These are phyloP conservation scores for Omphalea diandra DNA, from an alignment of 441 rosid genomes.

Conservation along the genomic window DNA sequence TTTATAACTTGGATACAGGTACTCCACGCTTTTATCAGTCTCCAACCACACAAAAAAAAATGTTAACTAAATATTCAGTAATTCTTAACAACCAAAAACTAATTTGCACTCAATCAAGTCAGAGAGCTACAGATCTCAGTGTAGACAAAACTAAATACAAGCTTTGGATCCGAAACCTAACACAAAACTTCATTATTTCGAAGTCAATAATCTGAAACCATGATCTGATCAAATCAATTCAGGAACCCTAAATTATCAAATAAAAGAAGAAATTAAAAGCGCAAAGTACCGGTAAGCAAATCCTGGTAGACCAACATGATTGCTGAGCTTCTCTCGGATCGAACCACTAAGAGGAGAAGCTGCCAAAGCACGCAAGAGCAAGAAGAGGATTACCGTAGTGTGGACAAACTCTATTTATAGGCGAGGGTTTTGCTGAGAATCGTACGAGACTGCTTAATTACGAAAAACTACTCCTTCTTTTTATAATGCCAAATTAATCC, in stretches of 20 bases:
- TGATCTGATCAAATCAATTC: conserved; percentile 27
- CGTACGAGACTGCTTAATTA: conserved; percentile 11
- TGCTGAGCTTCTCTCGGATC: conserved; percentile 34
- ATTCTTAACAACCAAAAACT: no score
- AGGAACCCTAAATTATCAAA: not conserved
- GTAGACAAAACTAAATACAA: not conserved
- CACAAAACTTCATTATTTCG: not conserved
- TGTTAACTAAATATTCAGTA: no score
- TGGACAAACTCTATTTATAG: conserved; percentile 22
- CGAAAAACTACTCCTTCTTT: conserved; percentile 15
- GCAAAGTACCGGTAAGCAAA: conserved; percentile 51
- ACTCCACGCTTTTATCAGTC: no score
- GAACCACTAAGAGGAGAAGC: conserved; percentile 21
- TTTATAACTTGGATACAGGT: no score
- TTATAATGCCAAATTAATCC: conserved; percentile 16
- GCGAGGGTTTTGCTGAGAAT: conserved; percentile 41
- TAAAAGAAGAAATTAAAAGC: not conserved
- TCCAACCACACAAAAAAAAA: not conserved
- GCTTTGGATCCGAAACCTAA: not conserved
- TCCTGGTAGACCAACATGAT: conserved; percentile 84
- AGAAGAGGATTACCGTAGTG: accelerated
- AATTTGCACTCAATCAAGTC: not conserved
- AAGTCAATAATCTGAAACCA: no score
- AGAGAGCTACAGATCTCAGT: not conserved
- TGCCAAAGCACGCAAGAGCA: conserved; percentile 32